Percentiles rank a stretch among this genome's conserved stretches.
These are phyloP conservation scores for Ogataea saltuana DNA, from an alignment of 805 yeast genomes.

Conservation along the genomic window DNA sequence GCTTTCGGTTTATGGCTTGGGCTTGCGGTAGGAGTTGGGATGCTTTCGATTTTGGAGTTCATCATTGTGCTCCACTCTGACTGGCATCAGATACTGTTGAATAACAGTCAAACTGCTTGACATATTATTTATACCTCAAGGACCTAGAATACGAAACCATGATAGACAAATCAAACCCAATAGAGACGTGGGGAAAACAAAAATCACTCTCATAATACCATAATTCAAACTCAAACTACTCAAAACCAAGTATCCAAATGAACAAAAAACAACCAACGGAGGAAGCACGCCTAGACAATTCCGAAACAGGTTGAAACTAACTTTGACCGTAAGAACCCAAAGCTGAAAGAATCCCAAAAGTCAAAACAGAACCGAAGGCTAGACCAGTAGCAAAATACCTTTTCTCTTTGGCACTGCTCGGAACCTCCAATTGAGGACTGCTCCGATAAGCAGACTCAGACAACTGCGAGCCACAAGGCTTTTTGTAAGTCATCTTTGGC, in stretches of 20 bases:
- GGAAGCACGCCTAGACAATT: neutral
- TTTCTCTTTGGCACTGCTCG: neutral
- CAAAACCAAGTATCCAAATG: neutral
- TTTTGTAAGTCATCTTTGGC: neutral
- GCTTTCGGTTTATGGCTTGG: slow-evolving; percentile 53
- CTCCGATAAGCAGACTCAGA: neutral
- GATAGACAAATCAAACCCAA: neutral
- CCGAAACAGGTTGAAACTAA: neutral
- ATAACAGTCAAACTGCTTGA: slow-evolving; percentile 25
- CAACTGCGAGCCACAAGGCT: neutral
- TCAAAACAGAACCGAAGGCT: slow-evolving; percentile 24
- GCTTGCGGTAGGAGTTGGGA: slow-evolving; percentile 43
- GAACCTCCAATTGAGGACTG: neutral
- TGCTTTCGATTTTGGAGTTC: slow-evolving; percentile 42
- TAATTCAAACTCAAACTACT: neutral
- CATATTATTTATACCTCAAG: neutral
- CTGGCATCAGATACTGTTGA: slow-evolving; percentile 53
- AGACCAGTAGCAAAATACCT: slow-evolving; percentile 21
- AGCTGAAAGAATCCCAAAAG: slow-evolving; percentile 30
- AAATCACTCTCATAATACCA: neutral
- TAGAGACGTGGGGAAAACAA: neutral
- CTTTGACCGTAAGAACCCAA: slow-evolving; percentile 22
- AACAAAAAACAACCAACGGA: neutral
- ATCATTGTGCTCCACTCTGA: slow-evolving; percentile 45
- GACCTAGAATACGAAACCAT: neutral